These are phyloP conservation scores for Phytopythium montanum DNA, from an alignment of 352 stramenopile genomes.

Conservation along the genomic window DNA sequence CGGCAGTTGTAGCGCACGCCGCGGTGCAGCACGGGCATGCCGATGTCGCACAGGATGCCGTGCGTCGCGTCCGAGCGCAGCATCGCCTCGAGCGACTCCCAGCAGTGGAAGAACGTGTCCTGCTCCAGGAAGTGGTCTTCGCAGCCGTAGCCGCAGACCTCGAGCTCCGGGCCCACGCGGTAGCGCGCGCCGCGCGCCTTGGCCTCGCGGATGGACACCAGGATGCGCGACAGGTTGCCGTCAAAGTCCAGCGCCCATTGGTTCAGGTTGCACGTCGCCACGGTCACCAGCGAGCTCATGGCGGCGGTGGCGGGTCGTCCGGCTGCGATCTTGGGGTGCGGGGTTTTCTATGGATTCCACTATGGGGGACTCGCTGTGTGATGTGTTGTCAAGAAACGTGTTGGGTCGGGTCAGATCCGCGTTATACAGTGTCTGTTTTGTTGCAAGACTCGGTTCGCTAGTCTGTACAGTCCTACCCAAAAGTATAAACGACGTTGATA, in stretches of 20 bases:
- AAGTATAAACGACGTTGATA: no score
- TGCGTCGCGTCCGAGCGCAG: slow-evolving; percentile 88
- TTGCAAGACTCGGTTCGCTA: no score
- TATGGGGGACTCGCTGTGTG: no score
- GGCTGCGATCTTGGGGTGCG: neutral
- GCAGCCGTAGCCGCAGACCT: slow-evolving; percentile 98
- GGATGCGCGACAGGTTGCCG: slow-evolving; percentile 94
- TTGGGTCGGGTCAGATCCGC: neutral
- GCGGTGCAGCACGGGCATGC: slow-evolving; percentile 95
- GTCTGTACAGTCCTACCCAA: no score
- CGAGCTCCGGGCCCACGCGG: slow-evolving; percentile 96
- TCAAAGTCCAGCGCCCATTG: slow-evolving; percentile 99
- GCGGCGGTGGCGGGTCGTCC: neutral
- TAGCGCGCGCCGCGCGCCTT: slow-evolving; percentile 88
- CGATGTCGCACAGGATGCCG: slow-evolving; percentile 97
- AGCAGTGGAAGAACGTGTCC: slow-evolving; percentile 98
- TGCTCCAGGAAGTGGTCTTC: slow-evolving; percentile 99
- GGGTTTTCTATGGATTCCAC: neutral
- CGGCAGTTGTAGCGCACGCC: slow-evolving; percentile 98
- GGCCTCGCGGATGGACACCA: slow-evolving; percentile 86
- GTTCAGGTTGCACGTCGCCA: slow-evolving; percentile 99
- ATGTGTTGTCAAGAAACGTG: neutral
- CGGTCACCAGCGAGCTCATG: slow-evolving; percentile 88
- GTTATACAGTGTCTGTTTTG: no score
- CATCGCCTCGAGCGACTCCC: slow-evolving; percentile 91